Percentiles rank a stretch among this genome's conserved stretches.
These are phyloP conservation scores for Lasiosphaeriaceae sp. DNA, from an alignment of 495 filamentous ascomycete species.

Conservation along the genomic window DNA sequence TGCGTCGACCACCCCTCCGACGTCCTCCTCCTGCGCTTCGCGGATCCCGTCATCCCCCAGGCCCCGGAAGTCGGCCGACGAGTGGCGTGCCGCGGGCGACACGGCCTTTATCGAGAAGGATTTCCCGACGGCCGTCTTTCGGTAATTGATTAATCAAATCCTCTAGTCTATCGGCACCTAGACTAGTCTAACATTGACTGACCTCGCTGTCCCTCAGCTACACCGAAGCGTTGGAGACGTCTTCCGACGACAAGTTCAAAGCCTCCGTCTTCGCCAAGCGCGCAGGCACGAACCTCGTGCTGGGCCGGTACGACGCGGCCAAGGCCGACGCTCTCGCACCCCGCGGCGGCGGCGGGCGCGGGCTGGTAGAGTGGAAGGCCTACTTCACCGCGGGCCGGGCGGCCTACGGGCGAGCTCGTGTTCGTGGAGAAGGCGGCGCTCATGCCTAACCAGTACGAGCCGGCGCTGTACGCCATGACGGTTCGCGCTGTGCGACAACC, in stretches of 20 bases:
- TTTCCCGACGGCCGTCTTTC: no score
- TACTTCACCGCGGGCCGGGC: constrained; percentile 37
- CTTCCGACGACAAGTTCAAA: no score
- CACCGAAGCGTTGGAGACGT: no score
- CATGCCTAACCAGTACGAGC: constrained; percentile 29
- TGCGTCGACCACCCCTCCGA: constrained; percentile 53
- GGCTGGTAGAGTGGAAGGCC: constrained; percentile 15
- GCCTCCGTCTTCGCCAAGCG: no score
- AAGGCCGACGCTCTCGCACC: no score
- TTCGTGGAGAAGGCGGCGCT: constrained; percentile 53
- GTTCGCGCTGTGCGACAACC: constrained; percentile 51
- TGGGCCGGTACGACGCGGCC: no score
- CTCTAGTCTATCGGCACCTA: no score
- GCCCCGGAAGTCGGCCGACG: constrained; percentile 31
- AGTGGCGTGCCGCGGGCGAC: constrained; percentile 22
- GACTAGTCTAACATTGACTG: no score
- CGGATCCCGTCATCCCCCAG: constrained; percentile 23
- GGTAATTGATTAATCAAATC: no score
- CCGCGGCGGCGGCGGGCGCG: constrained; percentile 44
- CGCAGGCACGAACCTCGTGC: no score
- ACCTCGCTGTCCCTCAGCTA: no score
- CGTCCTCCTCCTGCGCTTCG: constrained; percentile 25
- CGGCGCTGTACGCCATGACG: constrained; percentile 38
- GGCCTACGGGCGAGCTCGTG: constrained; percentile 52
- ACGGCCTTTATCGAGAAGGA: no score